Evolutionary conservation across 2,329 filamentous ascomycete species (phyloP).

Genomic region (Xylariales sp.): DNA sequence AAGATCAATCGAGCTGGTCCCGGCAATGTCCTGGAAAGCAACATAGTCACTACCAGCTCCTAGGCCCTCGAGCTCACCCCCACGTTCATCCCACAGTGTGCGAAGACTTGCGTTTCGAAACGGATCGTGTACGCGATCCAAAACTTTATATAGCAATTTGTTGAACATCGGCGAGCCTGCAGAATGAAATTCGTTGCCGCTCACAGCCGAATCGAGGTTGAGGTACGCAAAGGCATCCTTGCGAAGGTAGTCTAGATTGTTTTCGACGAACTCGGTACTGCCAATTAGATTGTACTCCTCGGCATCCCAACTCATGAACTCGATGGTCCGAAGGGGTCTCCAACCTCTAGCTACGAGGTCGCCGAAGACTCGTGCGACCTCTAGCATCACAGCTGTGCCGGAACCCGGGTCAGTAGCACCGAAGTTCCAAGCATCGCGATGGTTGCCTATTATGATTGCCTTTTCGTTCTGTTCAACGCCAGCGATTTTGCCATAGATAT

Average conservation of each 20-base stretch:
- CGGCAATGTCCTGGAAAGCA: constrained; percentile 86
- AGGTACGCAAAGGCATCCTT: constrained; percentile 78
- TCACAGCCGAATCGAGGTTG: constrained; percentile 82
- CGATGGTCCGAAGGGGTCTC: constrained; percentile 88
- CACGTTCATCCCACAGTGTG: constrained; percentile 67
- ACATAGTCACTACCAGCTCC: constrained; percentile 79
- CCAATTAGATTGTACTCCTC: constrained; percentile 91
- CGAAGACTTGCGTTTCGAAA: constrained; percentile 65
- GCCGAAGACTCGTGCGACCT: constrained; percentile 81
- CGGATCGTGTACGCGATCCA: constrained; percentile 73
- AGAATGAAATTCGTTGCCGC: constrained; percentile 69
- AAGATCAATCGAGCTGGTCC: constrained; percentile 82
- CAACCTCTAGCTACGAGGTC: constrained; percentile 73
- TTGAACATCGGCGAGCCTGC: constrained; percentile 77
- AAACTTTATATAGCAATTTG: constrained; percentile 64
- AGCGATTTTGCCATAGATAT: constrained; percentile 77
- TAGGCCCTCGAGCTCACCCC: constrained; percentile 60
- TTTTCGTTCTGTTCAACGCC: constrained; percentile 83
- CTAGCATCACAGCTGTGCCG: constrained; percentile 86
- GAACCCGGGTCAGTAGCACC: constrained; percentile 82
- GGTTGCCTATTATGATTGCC: constrained; percentile 85
- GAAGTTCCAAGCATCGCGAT: constrained; percentile 88
- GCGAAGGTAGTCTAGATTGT: constrained; percentile 68
- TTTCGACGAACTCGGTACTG: constrained; percentile 92
- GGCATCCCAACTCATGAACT: constrained; percentile 96